Base-by-base conservation (phyloP, 495 filamentous ascomycete genomes). In the Antarctomyces pellizariae region DNA sequence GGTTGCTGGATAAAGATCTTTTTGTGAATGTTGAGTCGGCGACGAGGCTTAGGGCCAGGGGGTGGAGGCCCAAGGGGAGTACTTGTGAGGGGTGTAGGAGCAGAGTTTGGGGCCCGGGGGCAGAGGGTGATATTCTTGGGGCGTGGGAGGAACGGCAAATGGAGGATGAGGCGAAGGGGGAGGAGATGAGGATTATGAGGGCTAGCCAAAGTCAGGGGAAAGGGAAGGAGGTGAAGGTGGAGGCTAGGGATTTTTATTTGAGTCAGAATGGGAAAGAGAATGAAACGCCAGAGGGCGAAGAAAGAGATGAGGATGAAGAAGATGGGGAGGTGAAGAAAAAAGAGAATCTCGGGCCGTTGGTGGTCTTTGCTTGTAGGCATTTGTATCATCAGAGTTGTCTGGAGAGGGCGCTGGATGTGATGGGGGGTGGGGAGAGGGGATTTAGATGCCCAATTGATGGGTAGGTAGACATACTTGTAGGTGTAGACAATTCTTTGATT, bases 91-190 rank as follows among this genome's bases (percentile, higher is more conserved):
- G 67, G 5, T 99, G 86, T 30, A 70, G 71, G 15, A 63, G 63
- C 34, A 57, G 80, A 11, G 66, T 80, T 2, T 99, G 86, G 86
- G 86, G 86, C 0, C 79, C 79, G 2, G 82, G 80, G 2, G 75
- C 75, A 10, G 71, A 76, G 1, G 65, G 70, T 2, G 56, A 67
- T 25, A 60, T 84, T 11, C 93, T 78, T 56, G 63, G 74, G 18
- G 71, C 67, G 5, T 93, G 79, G 80, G 67, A 79, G 44, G 55
- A 56, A 29, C 59, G 53, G 27, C 64, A 74, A 39, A 48, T 52
- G 6, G 44, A 51, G n/a, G 54, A 54, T 16, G 47, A 52, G 14
- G 45, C 38, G 34, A 43, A 39, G 7, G 36, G 49, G 11, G 43
- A 43, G 37, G 45, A 53, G 32, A 38, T 39, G 31, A 44, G 43